Evolutionary conservation across 2,329 filamentous ascomycete species (phyloP).

Genomic region (Fusarium anguioides): DNA sequence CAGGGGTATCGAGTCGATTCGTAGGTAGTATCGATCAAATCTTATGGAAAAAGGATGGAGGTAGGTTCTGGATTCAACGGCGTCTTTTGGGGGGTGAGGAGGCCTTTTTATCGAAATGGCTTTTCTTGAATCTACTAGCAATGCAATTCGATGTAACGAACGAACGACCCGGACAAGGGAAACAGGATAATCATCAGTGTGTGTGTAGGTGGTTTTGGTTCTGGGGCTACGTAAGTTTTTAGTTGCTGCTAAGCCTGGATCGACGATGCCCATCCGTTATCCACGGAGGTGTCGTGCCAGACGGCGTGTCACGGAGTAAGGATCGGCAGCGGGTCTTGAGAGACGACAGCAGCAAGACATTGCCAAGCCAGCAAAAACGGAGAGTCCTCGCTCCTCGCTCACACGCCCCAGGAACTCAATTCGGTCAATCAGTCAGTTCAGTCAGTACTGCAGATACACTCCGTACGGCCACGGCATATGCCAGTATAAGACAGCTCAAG

Average conservation of each 20-base stretch:
- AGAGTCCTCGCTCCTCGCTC: background rate
- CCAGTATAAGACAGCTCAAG: background rate
- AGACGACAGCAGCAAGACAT: constrained; percentile 18
- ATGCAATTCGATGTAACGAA: background rate
- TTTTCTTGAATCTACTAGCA: background rate
- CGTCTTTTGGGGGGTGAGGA: constrained; percentile 4
- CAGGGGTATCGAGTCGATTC: background rate
- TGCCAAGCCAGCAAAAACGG: constrained; percentile 21
- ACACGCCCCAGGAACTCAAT: constrained; percentile 3
- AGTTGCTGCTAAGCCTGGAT: constrained; percentile 17
- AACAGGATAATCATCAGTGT: constrained; percentile 22
- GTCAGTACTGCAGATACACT: background rate
- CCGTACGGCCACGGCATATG: constrained; percentile 5
- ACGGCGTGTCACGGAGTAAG: constrained; percentile 23
- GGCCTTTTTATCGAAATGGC: constrained; percentile 26
- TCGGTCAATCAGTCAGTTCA: too few relatives aligned
- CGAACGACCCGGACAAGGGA: background rate
- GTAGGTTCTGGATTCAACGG: constrained; percentile 9
- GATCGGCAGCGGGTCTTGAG: constrained; percentile 30
- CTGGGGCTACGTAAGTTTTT: constrained; percentile 19
- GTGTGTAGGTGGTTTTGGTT: constrained; percentile 2
- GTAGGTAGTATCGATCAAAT: background rate
- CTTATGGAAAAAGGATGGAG: background rate
- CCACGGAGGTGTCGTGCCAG: constrained; percentile 24
- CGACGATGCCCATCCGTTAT: constrained; percentile 25